Evolutionary conservation across 2,329 filamentous ascomycete genomes (phyloP), one percentile per base, ranked within the genome.

Genomic region (Clonostachys rhizophaga): DNA sequence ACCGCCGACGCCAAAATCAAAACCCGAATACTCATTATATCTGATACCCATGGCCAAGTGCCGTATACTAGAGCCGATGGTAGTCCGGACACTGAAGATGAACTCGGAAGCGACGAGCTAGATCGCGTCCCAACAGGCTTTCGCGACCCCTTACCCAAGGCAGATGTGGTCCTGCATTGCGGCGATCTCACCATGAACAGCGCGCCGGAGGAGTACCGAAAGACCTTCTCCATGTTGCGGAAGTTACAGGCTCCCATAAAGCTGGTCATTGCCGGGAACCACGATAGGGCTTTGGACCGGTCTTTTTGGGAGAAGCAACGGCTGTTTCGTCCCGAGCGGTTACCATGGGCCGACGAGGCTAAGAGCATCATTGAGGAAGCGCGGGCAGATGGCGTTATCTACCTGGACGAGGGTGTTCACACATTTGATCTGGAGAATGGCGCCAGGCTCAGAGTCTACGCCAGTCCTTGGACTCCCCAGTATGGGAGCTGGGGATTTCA

Each of bases 251-350:
- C 76, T 2, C 70, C 73, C 0, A 61, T 81, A 7, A 81, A 79
- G 51, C 63, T 81, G 5, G 67, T 72, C 40, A 79, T 82, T 49
- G 68, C 76, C 3, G 76, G 78, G 3, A 81, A 80, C 49, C 77
- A 81, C 52, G 76, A 82, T 53, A 66, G 70, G 42, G 70, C 61
- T 0, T 60, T 75, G 39, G 68, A 77, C 30, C 43, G 50, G 13
- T 24, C 40, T 7, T 58, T 48, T 45, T 59, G 50, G 40, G 16
- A 24, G 10, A 7, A 16, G 17, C 24, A 30, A 30, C 24, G 24
- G 24, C 24, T 30, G 24, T 30, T 30, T 30, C 24, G 24, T 30
- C 5, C 42, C 43, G 34, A 36, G 37, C 30, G 45, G 14, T 14
- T 17, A 6, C 16, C 40, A 3, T 20, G 40, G n/a, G 24, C 40